Base-by-base conservation (phyloP, 1,284 basidiomycete species). In the Vanrija sp. region DNA sequence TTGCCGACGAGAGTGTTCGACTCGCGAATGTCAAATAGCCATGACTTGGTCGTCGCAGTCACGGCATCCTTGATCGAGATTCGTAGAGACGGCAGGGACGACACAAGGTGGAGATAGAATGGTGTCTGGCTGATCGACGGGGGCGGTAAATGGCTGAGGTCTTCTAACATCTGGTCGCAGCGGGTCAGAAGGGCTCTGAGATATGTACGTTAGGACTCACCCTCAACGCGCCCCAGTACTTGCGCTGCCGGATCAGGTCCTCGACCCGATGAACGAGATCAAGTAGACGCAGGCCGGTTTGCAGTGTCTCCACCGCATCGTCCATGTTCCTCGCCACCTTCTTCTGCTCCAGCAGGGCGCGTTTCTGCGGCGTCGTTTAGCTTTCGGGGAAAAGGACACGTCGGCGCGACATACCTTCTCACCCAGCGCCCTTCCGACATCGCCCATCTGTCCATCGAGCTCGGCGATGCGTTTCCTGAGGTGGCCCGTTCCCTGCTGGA, bases 221-320 rank as follows among this genome's bases (percentile, higher is more conserved):
- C 77, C 94, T 81, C 66, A 99, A 75, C 44, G 95, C 96, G 64
- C 92, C 92, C 86, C 92, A 98, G 78, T 94, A 98, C 78, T 89
- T 93, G 50, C 88, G 87, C 62, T 92, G 85, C 62, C 84, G 82
- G 63, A 98, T 89, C 85, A 98, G 89, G 67, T 90, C 85, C 20
- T 89, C 87, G 24, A 98, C 90, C 35, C 92, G 84, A 71, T 93
- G 86, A n/a, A 97, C 88, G 56, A 98, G 86, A 68, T 98, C 96
- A 51, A 99, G 78, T 6, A 98, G 85, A 45, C 91, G 84, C 46
- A 98, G 77, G 69, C 90, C 97, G 16, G 89, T 86, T 74, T 98
- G 93, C 6, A 98, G 77, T 4, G 89, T 89, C 67, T 97, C 93
- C 60, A 98, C 95, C 16, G 91, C 91, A 67, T 98, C 93, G 73